A percentile compares a stretch with the other conserved stretches of the same genome.
Conservation (phyloP, 2,329 filamentous ascomycete genomes). For the Dactylonectria estremocensis region DNA sequence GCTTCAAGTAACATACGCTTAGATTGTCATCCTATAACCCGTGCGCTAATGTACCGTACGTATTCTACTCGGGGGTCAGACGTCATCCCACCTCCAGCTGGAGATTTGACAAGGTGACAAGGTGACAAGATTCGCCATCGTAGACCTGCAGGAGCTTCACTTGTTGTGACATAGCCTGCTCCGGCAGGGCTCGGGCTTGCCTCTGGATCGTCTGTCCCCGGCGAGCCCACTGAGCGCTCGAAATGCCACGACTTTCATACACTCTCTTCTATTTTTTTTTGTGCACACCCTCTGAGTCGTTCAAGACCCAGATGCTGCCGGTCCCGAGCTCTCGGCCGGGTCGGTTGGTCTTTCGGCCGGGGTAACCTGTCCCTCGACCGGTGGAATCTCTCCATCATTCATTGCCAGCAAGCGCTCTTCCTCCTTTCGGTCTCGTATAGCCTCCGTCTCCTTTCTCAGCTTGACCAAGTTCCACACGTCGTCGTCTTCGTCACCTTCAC, state of each 20-base stretch:
- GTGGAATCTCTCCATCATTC: conserved; percentile 45
- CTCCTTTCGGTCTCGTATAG: conserved; percentile 80
- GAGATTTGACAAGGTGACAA: conserved; percentile 46
- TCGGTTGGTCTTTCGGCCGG: conserved; percentile 34
- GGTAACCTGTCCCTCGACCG: conserved; percentile 33
- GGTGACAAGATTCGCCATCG: conserved; percentile 45
- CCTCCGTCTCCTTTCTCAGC: conserved; percentile 88
- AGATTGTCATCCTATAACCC: conserved; percentile 34
- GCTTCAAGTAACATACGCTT: conserved; percentile 26
- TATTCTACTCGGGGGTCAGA: conserved; percentile 48
- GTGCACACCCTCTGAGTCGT: conserved; percentile 25
- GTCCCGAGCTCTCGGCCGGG: conserved; percentile 37
- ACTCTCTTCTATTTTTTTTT: conserved; percentile 41
- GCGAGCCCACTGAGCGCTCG: conserved; percentile 45
- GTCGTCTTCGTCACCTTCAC: conserved; percentile 71
- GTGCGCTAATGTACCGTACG: conserved; percentile 42
- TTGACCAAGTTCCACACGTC: conserved; percentile 86
- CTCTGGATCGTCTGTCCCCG: conserved; percentile 47
- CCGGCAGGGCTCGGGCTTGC: conserved; percentile 51
- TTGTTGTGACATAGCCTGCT: conserved; percentile 37
- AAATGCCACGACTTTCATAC: conserved; percentile 39
- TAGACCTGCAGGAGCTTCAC: conserved; percentile 47
- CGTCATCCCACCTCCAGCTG: conserved; percentile 44
- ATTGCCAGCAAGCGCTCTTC: conserved; percentile 72
- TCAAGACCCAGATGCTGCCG: conserved; percentile 47